Base-by-base conservation (phyloP, 257 asterid genomes). In the Ilex asprella region DNA sequence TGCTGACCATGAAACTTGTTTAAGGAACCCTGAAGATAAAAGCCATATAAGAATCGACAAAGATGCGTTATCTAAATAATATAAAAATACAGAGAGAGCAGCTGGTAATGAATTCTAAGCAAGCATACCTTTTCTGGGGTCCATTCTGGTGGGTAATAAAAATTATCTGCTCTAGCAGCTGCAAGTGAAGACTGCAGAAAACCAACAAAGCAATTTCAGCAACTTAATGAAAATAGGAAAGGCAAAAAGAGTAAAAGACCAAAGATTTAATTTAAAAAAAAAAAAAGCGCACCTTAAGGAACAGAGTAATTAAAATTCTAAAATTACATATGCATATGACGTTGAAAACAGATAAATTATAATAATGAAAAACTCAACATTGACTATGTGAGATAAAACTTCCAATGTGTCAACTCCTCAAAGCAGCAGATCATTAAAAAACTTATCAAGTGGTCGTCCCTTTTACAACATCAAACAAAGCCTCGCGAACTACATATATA, bases 111-210 rank as follows among this genome's bases (percentile, higher is more conserved):
- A 49, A 30, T 3, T 59, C 2, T 2, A 56, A 12, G 44, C 14
- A 39, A 21, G 59, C 56, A 55, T 74, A 86, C 99, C 94, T 89
- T 86, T 83, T 89, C 89, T 55, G 99, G 97, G 12, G 86, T 90
- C 97, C 99, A 92, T 92, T 89, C 95, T 53, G 99, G 99, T 41
- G 99, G 99, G 71, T 79, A 93, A 81, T 89, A 93, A 61, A 93
- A 93, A 63, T 93, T 93, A 70, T 93, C 99, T 16, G 99, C 99
- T 75, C 97, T 87, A 15, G 96, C 99, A 31, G 97, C 99, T 67
- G 96, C 94, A 71, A 93, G 96, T 51, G 99, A 66, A 55, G 99
- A 87, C 99, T 92, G 89, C 27, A 21, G 87, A 84, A 39, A 78
- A 70, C 65, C 71, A 70, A 79, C 21, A 41, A 69, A 63, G 52